Conservation (phyloP, 352 stramenopile species). For the Globisporangium perplexum region DNA sequence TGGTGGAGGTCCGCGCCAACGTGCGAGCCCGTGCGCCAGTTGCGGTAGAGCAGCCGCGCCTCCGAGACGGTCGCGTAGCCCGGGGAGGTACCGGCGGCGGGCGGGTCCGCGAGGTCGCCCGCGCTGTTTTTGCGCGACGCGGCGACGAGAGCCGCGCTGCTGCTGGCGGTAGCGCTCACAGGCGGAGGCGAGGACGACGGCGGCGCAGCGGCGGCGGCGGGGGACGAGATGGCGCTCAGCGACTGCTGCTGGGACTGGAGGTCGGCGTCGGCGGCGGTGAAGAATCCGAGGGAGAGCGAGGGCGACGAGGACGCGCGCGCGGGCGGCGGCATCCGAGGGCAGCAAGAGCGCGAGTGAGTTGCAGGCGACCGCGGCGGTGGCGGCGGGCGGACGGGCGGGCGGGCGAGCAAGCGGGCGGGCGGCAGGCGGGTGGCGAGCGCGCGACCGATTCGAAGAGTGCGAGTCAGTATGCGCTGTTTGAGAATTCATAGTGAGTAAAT, state of each 20-base stretch:
- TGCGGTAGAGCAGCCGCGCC: conserved; percentile 66
- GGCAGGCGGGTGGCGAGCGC: neutral
- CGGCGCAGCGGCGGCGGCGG: neutral
- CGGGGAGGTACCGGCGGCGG: conserved; percentile 29
- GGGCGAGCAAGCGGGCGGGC: neutral
- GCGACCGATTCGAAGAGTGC: too few species aligned
- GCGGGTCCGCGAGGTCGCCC: conserved; percentile 54
- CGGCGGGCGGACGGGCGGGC: too few species aligned
- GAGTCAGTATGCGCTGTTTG: too few species aligned
- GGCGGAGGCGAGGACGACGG: conserved; percentile 4
- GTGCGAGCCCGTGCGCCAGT: conserved; percentile 69
- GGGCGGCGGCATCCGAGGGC: neutral
- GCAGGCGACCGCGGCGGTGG: too few species aligned
- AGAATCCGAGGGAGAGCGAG: conserved; percentile 11
- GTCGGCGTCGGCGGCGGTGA: conserved; percentile 18
- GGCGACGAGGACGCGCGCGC: conserved; percentile 13
- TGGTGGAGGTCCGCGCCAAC: conserved; percentile 26
- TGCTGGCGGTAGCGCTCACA: neutral
- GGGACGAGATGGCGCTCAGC: conserved; percentile 28
- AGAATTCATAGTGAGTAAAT: too few species aligned
- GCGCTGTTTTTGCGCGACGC: conserved; percentile 46
- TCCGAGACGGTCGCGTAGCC: conserved; percentile 38
- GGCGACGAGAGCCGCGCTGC: neutral
- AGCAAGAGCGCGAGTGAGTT: neutral
- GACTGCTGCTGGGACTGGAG: conserved; percentile 7